phyloP scores from a whole-genome alignment of 345 rosid genomes.

The Nasturtium officinale region DNA sequence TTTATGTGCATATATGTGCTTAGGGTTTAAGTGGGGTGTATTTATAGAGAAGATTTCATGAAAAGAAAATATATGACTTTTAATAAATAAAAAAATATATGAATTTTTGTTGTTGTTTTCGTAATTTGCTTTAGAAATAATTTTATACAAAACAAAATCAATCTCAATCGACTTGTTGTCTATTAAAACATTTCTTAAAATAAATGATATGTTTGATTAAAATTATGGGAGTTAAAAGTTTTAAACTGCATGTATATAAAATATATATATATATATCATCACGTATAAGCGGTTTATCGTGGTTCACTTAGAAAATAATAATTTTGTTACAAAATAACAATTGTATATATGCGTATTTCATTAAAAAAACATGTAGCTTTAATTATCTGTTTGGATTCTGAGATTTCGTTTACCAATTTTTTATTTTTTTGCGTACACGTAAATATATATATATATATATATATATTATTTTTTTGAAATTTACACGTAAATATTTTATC shows the following conservation, averaged over 20 bases:
- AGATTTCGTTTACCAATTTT: neutral
- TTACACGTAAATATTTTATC: too few species aligned
- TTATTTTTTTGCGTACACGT: neutral
- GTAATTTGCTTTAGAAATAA: neutral
- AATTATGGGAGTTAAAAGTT: neutral
- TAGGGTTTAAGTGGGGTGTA: conserved; percentile 37
- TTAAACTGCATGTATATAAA: neutral
- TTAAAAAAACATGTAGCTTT: neutral
- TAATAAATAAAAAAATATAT: neutral
- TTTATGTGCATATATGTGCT: conserved; percentile 4
- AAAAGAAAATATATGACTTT: neutral
- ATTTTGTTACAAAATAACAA: neutral
- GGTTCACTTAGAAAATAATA: too few species aligned
- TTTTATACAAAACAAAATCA: neutral
- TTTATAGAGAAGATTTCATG: conserved; percentile 10
- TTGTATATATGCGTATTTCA: neutral
- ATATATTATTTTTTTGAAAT: too few species aligned
- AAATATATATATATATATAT: too few species aligned
- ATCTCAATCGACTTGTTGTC: neutral
- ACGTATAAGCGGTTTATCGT: too few species aligned
- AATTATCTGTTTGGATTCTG: neutral
- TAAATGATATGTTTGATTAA: too few species aligned
- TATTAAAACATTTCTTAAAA: neutral
- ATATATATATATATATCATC: too few species aligned
- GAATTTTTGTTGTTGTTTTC: neutral